phyloP scores from a whole-genome alignment of 768 basidiomycete species.

The Tephrocybe sp. region DNA sequence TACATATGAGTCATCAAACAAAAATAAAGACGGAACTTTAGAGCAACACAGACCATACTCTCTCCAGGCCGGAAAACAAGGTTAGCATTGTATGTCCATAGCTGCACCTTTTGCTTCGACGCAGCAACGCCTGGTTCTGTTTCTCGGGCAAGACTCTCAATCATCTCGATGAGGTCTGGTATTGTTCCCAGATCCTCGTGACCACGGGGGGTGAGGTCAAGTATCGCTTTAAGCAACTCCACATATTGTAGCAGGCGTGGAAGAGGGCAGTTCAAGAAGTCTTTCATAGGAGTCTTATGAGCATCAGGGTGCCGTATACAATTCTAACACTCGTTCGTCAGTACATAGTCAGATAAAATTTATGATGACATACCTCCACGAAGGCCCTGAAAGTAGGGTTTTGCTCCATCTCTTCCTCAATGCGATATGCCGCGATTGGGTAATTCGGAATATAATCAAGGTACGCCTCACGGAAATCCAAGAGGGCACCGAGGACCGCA shows the following conservation, averaged over 20 bases:
- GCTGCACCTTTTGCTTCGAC: slow-evolving; percentile 84
- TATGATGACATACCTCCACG: slow-evolving; percentile 54
- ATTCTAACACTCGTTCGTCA: slow-evolving; percentile 24
- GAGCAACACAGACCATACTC: slow-evolving; percentile 42
- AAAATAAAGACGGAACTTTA: neutral
- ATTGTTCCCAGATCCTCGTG: slow-evolving; percentile 82
- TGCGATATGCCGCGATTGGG: slow-evolving; percentile 84
- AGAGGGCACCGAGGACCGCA: slow-evolving; percentile 79
- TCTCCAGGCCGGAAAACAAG: slow-evolving; percentile 79
- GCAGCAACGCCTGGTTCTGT: slow-evolving; percentile 84
- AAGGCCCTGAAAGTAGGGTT: slow-evolving; percentile 79
- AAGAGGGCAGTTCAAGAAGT: slow-evolving; percentile 88
- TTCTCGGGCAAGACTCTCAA: slow-evolving; percentile 82
- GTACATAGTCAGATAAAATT: neutral
- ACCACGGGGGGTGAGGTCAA: slow-evolving; percentile 69
- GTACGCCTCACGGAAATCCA: slow-evolving; percentile 92
- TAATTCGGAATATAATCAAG: slow-evolving; percentile 91
- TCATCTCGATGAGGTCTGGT: slow-evolving; percentile 85
- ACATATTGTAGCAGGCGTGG: slow-evolving; percentile 87
- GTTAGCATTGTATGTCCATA: slow-evolving; percentile 82
- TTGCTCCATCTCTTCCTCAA: slow-evolving; percentile 82
- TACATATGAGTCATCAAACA: neutral
- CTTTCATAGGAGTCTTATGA: slow-evolving; percentile 84
- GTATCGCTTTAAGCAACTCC: slow-evolving; percentile 73
- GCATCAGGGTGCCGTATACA: slow-evolving; percentile 68